phyloP scores from a whole-genome alignment of 768 basidiomycete species.

The Tulasnella sp. region DNA sequence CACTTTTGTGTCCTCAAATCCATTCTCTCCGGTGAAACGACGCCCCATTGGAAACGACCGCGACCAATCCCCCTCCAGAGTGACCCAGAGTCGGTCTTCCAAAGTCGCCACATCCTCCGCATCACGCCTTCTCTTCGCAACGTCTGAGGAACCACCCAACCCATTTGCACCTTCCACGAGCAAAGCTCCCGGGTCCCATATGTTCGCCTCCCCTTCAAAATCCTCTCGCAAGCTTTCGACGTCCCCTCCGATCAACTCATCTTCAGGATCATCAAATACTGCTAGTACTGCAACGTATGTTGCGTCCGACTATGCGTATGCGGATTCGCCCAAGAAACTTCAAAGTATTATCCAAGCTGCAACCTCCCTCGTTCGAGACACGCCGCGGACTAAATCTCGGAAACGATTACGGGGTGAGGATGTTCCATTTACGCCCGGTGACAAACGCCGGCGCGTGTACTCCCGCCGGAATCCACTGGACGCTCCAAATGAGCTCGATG shows the following conservation, averaged over 20 bases:
- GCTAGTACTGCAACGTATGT: background rate
- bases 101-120: background rate
- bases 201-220: background rate
- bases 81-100: background rate
- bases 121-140: background rate
- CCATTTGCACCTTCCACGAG: constrained; percentile 2
- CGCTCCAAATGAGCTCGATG: background rate
- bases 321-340: constrained; percentile 10
- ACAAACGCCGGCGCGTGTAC: constrained; percentile 1
- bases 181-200: no score
- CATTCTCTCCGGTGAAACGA: constrained; percentile 11
- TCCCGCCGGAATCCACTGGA: background rate
- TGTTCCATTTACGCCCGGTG: constrained; percentile 14
- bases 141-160: constrained; percentile 6
- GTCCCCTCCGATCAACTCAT: background rate
- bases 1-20: background rate
- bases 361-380: constrained; percentile 3
- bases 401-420: constrained; percentile 18
- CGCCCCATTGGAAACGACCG: background rate
- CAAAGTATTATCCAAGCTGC: background rate
- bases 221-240: background rate
- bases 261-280: background rate
- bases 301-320: background rate
- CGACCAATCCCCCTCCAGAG: background rate
- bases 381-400: constrained; percentile 17